Evolutionary conservation across 371 early-diverging fungal species (phyloP).

Genomic region (Parasitella parasitica): DNA sequence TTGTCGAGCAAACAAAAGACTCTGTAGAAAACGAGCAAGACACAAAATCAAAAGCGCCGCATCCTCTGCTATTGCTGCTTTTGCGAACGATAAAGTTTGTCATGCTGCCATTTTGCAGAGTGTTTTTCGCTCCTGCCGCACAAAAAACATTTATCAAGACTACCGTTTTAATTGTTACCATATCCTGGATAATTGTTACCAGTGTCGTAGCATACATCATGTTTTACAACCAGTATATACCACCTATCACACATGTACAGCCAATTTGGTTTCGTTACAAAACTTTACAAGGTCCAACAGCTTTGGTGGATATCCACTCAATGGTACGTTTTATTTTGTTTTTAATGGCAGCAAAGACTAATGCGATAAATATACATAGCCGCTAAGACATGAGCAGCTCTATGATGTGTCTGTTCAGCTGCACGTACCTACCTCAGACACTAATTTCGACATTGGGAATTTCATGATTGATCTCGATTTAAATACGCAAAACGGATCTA

Average conservation of each 20-base stretch:
- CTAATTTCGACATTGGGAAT: constrained; percentile 76
- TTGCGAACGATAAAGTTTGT: not conserved
- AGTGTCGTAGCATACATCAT: constrained; percentile 42
- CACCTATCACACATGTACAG: constrained; percentile 43
- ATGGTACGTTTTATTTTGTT: not conserved
- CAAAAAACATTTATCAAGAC: constrained; percentile 41
- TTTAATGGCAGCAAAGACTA: not conserved
- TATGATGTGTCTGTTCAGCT: constrained; percentile 65
- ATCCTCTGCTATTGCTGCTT: constrained; percentile 1
- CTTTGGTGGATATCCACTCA: not conserved
- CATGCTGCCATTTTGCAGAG: constrained; percentile 7
- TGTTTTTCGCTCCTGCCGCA: constrained; percentile 36
- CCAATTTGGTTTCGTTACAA: constrained; percentile 44
- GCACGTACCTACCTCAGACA: constrained; percentile 79
- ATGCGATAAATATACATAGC: not conserved
- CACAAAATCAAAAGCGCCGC: not conserved
- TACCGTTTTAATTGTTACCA: constrained; percentile 20
- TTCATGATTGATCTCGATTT: constrained; percentile 82
- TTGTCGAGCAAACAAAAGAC: not conserved
- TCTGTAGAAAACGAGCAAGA: not conserved
- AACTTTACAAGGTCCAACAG: not conserved
- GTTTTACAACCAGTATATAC: constrained; percentile 46
- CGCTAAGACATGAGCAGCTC: constrained; percentile 20
- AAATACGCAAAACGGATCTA: constrained; percentile 46
- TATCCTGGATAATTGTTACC: constrained; percentile 41